Evolutionary conservation across 257 asterid genomes (phyloP).

Genomic region (Solanum habrochaites): DNA sequence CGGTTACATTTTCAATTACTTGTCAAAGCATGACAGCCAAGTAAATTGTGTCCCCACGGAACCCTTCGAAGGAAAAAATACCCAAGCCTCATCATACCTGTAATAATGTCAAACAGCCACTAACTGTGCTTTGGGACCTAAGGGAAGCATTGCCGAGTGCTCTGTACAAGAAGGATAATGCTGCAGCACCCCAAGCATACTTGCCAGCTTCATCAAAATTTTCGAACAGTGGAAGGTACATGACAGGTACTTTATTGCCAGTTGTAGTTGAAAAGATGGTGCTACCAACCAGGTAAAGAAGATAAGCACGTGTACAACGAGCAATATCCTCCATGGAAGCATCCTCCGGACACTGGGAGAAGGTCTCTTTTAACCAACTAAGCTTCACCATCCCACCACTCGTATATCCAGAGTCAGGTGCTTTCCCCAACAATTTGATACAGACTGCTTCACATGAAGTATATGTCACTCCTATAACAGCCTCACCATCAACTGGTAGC

Average conservation of each 20-base stretch:
- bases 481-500: constrained; percentile 80
- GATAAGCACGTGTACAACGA: constrained; percentile 79
- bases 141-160: constrained; percentile 96
- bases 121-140: constrained; percentile 86
- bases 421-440: constrained; percentile 25
- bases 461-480: constrained; percentile 89
- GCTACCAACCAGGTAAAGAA: constrained; percentile 89
- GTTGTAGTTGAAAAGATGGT: constrained; percentile 94
- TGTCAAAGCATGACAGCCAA: not conserved
- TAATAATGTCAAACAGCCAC: constrained; percentile 82
- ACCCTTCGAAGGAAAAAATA: not conserved
- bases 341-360: constrained; percentile 59
- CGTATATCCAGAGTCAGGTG: constrained; percentile 35
- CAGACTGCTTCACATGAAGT: constrained; percentile 50
- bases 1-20: not conserved
- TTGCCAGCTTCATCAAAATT: constrained; percentile 81
- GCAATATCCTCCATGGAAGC: constrained; percentile 64
- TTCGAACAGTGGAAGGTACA: constrained; percentile 93
- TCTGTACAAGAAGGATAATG: constrained; percentile 82
- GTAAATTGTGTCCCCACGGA: not conserved
- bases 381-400: constrained; percentile 86
- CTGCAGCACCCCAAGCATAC: constrained; percentile 97
- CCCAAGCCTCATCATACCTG: constrained; percentile 47
- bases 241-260: constrained; percentile 92
- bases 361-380: constrained; percentile 92